Evolutionary conservation across 768 basidiomycete species (phyloP), one percentile per base, ranked within the genome.

Genomic region (Leccinum ochraceum): DNA sequence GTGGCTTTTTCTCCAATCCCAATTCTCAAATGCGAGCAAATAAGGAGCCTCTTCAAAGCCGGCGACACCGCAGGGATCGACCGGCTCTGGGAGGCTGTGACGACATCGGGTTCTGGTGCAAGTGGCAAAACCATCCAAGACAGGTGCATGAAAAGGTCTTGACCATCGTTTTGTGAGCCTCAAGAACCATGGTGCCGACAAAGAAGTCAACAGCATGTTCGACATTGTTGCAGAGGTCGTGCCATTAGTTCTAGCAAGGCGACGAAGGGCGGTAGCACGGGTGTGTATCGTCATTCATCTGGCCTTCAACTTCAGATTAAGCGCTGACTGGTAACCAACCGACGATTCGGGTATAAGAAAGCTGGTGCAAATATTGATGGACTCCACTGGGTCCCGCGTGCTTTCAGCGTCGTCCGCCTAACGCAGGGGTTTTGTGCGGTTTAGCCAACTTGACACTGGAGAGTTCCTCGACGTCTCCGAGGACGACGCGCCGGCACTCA

Each of bases 391-490:
- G 44, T 78, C 26, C 44, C 17, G 32, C 24, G 3, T 20, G 51
- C 53, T 37, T 17, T 17, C 37, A 17, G 37, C 7, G 7, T 39
- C 16, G 39, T 39, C 9, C 39, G 37, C 37, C 37, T 37, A 16
- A 16, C 6, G 3, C 16, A 13, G 39, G 39, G 39, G 39, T 39
- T 39, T 39, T 39, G 8, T 39, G 8, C 8, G 37, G 39, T 39
- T 39, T 13, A 67, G 64, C 2, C 53, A 30, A 7, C 59, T 79
- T 52, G 87, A 89, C 67, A 78, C 78, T 0, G 78, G 80, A 3
- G 85, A 89, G 66, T 88, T 87, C 70, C 76, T 89, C 60, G 88
- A 88, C 66, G 70, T 89, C 34, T 77, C 87, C 0, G 86, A 88
- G 67, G 88, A 91, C 67, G 89, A 90, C 63, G 85, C 79, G 0